A percentile compares a stretch with the other conserved stretches of the same genome.
Conservation (phyloP, 2,329 filamentous ascomycete genomes). For the Stemphylium lycopersici region DNA sequence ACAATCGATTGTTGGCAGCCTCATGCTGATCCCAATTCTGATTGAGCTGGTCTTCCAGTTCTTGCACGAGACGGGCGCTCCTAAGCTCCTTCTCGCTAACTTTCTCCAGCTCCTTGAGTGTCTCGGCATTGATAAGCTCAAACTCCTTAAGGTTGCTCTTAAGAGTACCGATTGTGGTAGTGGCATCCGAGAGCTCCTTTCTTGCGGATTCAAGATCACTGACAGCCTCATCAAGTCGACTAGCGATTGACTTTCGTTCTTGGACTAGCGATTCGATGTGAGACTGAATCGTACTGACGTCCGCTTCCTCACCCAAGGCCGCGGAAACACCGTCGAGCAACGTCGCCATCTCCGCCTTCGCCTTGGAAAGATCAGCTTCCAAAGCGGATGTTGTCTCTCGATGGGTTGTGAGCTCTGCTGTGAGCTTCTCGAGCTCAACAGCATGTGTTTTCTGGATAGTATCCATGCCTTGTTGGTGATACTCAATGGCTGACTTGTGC, state of each 20-base stretch:
- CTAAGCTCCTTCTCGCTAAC: constrained; percentile 77
- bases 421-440: constrained; percentile 59
- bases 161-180: constrained; percentile 47
- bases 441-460: constrained; percentile 61
- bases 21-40: constrained; percentile 95
- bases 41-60: constrained; percentile 95
- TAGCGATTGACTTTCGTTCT: constrained; percentile 53
- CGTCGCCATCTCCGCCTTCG: constrained; percentile 65
- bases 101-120: constrained; percentile 62
- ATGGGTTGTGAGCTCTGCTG: constrained; percentile 42
- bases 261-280: constrained; percentile 53
- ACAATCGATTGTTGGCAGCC: constrained; percentile 81
- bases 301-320: constrained; percentile 68
- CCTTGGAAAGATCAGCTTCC: constrained; percentile 64
- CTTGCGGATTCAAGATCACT: constrained; percentile 51
- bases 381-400: constrained; percentile 43
- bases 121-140: constrained; percentile 59
- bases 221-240: constrained; percentile 51
- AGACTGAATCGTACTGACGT: constrained; percentile 49
- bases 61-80: constrained; percentile 88
- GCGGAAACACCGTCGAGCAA: constrained; percentile 68
- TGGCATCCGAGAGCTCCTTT: constrained; percentile 51
- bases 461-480: constrained; percentile 60
- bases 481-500: constrained; percentile 61
- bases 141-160: constrained; percentile 55